Evolutionary conservation across 441 rosid species (phyloP), one percentile per base, ranked within the genome.

Genomic region (Gossypium gossypioides): DNA sequence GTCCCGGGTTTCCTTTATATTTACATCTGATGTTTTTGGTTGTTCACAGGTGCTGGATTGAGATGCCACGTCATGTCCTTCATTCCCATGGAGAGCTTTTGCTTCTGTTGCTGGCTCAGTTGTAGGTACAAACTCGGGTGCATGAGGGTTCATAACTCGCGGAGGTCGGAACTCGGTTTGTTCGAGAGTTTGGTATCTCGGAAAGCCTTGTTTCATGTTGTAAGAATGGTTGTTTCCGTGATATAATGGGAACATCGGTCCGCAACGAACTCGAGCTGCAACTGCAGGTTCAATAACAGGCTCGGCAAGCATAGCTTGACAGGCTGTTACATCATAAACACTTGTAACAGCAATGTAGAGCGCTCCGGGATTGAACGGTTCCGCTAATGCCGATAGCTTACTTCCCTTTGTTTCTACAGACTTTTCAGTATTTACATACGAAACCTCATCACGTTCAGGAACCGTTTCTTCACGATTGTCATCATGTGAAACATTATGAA

Each of bases 341-440:
- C 80, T 65, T 0, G 86, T 59, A 72, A 65, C 60, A 3, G 85
- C 76, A 62, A 60, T 32, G 65, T 85, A 72, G 73, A 75, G 76
- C 25, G 76, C 72, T 78, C 85, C 88, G 5, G 98, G 98, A 10
- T 62, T 88, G 83, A 87, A 93, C 59, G 98, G 97, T 74, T 90
- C 89, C 10, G 97, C 97, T 18, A 96, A 78, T 22, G 97, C 97
- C 1, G 96, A 93, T 63, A 91, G 92, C 87, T 88, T 91, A 52
- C 84, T 91, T 59, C 88, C 91, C 70, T 84, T 87, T 24, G 73
- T 74, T 79, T 85, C 89, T 13, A 65, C 71, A 44, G 80, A 75
- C 72, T 81, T 90, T 72, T 86, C 87, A 73, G 72, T 77, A 40
- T 37, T 9, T 60, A 78, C 42, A 50, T 77, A 71, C 69, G 27